Evolutionary conservation across 345 rosid genomes (phyloP), one percentile per base, ranked within the genome.

Genomic region (Bruguiera gymnorhiza): DNA sequence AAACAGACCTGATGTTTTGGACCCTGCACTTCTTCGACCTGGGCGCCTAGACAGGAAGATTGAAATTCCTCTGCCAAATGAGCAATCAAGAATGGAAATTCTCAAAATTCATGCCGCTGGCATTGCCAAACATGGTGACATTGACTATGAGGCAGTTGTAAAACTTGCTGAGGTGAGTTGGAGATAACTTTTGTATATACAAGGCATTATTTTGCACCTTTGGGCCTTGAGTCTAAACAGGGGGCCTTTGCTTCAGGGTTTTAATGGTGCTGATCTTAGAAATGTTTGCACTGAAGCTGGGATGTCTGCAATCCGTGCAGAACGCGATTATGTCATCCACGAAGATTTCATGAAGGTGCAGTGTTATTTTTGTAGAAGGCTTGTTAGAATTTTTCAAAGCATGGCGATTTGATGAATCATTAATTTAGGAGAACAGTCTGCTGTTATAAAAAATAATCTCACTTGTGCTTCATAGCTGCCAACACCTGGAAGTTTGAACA

Each of bases 311-410:
- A 92, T 92, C 65, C 92, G 98, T 61, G 97, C 97, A 43, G 97
- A 95, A 68, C 92, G 96, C 23, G 97, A 92, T 76, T 95, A 95
- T 37, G 97, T 92, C 29, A 92, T 95, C 73, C 99, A 95, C 24
- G 99, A 95, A 84, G 99, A 95, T 80, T 95, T 95, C 81, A 95
- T 95, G 99, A 95, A 95, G 97, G 99, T 90, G 48, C 29, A 24
- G 27, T 23, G 11, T 55, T 55, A 21, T 55, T 21, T 23, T 11
- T 23, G 29, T 55, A 30, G 23, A 55, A 55, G 0, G 2, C 24
- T 55, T 55, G 2, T 55, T 54, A 0, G 23, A 54, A 8, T 21
- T 8, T 54, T 11, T 54, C 1, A n/a, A 20, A n/a, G 58, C 24
- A 18, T 55, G 3, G 8, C 1, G 8, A 19, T 55, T 39, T 39